Percentiles rank a stretch among this genome's conserved stretches.
phyloP scores from a whole-genome alignment of 1,139 yeast species.

The Komagataea norvegica region DNA sequence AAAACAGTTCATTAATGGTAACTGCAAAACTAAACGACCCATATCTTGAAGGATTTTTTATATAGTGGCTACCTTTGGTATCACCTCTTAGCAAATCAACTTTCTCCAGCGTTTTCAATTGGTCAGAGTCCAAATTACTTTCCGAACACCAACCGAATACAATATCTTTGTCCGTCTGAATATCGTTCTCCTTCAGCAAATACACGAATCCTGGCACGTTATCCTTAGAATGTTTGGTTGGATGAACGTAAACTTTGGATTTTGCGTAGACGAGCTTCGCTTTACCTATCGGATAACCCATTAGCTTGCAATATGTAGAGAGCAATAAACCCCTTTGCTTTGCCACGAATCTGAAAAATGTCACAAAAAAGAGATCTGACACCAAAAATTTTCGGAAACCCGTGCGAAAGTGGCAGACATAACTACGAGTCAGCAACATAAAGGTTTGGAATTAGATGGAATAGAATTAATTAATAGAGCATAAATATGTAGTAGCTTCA shows the following conservation, averaged over 20 bases:
- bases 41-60: slow-evolving; percentile 47
- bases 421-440: too few species aligned
- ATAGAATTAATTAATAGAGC: too few species aligned
- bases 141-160: slow-evolving; percentile 78
- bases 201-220: slow-evolving; percentile 75
- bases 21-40: slow-evolving; percentile 64
- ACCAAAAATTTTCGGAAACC: too few species aligned
- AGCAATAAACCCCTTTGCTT: too few species aligned
- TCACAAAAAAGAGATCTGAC: too few species aligned
- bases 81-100: slow-evolving; percentile 39
- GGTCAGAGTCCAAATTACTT: slow-evolving; percentile 42
- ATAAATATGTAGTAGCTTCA: too few species aligned
- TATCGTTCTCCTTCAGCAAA: slow-evolving; percentile 44
- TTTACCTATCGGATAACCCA: slow-evolving; percentile 14
- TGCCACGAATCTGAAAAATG: too few species aligned
- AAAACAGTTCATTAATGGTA: slow-evolving; percentile 58
- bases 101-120: slow-evolving; percentile 43
- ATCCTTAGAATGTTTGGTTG: slow-evolving; percentile 66
- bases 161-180: slow-evolving; percentile 46
- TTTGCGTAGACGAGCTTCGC: slow-evolving; percentile 31
- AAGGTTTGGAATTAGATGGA: too few species aligned
- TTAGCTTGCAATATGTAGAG: too few species aligned
- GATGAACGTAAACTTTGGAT: slow-evolving; percentile 78
- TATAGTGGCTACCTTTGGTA: slow-evolving; percentile 32
- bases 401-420: background rate